Base-by-base conservation (phyloP, 768 basidiomycete genomes). In the Clavulina sp. region DNA sequence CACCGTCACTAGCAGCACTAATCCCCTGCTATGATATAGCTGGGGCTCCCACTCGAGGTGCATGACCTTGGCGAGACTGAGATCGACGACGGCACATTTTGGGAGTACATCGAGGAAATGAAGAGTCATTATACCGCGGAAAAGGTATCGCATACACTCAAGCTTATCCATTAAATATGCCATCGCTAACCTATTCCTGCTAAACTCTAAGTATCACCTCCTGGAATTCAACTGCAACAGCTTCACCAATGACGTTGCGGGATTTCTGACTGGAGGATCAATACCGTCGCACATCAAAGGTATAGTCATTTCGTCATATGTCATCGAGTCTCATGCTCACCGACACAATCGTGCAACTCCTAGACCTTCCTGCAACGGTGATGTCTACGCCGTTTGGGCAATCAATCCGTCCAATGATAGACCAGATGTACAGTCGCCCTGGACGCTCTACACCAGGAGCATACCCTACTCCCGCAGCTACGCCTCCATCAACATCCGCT, bases 171-270 rank as follows among this genome's bases (percentile, higher is more conserved):
- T 21, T 13, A 3, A 23, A 33, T 13, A 9, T 31, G 4, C 32
- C n/a, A 21, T 13, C 18, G 21, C 18, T 18, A 5, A 21, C 18
- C 16, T 53, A 21, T 23, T 21, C 9, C 31, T 19, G 31, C 18
- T n/a, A 18, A 33, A 28, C 30, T n/a, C n/a, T n/a, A 57, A 88
- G 85, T 89, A 89, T 60, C 86, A 89, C 63, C 69, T 88, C n/a
- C 64, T 88, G 72, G 82, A 93, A 40, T 92, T 92, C 57, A 95
- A 95, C 60, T 95, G 91, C 65, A 96, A 96, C 63, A 83, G 85
- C 1, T 96, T 96, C 57, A 91, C 88, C 2, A 86, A 81, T 54
- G 88, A 93, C 57, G 78, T 78, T 53, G 67, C 88, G 31, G 88
- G 83, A 2, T 91, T 95, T 61, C 65, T 96, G 46, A 93, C 86